Conservation (phyloP, 139 green algal species). For the Chlamydomonas urium region DNA sequence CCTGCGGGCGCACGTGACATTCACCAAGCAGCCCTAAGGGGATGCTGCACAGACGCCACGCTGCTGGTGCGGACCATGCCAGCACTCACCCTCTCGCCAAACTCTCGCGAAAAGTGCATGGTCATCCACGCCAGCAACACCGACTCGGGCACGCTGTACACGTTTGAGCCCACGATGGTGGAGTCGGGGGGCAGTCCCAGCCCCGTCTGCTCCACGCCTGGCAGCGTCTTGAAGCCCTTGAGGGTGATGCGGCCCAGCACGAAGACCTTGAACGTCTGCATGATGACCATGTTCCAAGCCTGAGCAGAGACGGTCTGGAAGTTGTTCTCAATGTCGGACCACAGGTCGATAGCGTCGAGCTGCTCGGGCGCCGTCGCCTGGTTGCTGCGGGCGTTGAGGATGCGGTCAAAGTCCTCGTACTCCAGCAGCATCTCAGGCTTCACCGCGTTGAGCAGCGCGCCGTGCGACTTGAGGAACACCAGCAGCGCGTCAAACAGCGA, state of each 20-base stretch:
- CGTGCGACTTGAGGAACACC: constrained; percentile 54
- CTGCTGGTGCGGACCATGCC: too few relatives aligned
- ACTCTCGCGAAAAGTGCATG: constrained; percentile 36
- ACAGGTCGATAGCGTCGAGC: constrained; percentile 41
- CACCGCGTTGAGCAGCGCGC: constrained; percentile 64
- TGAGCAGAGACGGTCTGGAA: constrained; percentile 46
- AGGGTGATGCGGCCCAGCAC: constrained; percentile 59
- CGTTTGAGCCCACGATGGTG: constrained; percentile 46
- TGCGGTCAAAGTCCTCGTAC: constrained; percentile 42
- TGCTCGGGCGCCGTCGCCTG: constrained; percentile 32
- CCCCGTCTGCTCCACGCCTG: constrained; percentile 21
- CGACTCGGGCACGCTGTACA: constrained; percentile 60
- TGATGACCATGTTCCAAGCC: constrained; percentile 54
- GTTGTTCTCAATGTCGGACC: constrained; percentile 53
- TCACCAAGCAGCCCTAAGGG: too few relatives aligned
- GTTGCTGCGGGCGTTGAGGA: constrained; percentile 37
- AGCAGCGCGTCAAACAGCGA: constrained; percentile 53
- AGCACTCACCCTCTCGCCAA: constrained; percentile 30
- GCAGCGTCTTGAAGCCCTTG: constrained; percentile 44
- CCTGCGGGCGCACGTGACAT: too few relatives aligned
- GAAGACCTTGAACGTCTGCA: constrained; percentile 56
- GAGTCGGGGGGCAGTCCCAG: constrained; percentile 33
- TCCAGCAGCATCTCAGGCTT: constrained; percentile 74
- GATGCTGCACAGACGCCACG: too few relatives aligned
- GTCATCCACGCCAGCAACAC: constrained; percentile 67